Evolutionary conservation across 1,284 basidiomycete genomes (phyloP), one percentile per base, ranked within the genome.

Genomic region (Vanrija sp.): DNA sequence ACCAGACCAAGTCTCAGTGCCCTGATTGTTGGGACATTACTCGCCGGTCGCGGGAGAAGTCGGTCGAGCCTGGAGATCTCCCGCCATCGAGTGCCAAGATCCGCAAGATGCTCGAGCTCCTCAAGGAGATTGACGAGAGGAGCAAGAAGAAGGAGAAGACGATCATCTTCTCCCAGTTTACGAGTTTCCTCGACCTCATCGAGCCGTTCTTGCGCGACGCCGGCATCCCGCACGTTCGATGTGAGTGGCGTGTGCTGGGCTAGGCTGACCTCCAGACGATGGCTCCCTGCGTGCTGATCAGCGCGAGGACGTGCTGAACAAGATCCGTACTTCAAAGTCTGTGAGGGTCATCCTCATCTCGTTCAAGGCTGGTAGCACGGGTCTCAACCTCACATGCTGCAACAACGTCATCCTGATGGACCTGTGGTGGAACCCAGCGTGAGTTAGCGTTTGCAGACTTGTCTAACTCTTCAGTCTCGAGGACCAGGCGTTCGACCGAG

Each of bases 331-430:
- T 23, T 83, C 82, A 65, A 71, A 76, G 10, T 78, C 66, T 3
- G 82, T 80, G 15, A 82, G 79, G 22, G 84, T 95, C 37, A 97
- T 98, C 56, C 77, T 98, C 57, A 95, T 98, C 58, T 96, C 92
- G 0, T 95, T 98, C 84, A 97, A 96, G 73, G 91, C 93, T 14
- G 93, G 93, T 2, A 89, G 87, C 67, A 92, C 89, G 2, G 92
- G 93, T 47, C 81, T 98, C 39, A 98, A 98, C 71, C 71, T 98
- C 65, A 97, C 93, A 0, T 86, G 85, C 49, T 98, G 95, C 77
- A 95, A 92, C 73, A 89, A 93, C 60, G 93, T 96, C 46, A 88
- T 96, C 62, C 80, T 97, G 6, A 84, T 89, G 57, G 94, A 97
- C 70, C 75, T 96, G 48, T 98, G 95, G 95, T 97, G 92, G 76